A percentile compares a stretch with the other conserved stretches of the same genome.
These are phyloP conservation scores for Coleophoma crateriformis DNA, from an alignment of 2,329 filamentous ascomycete genomes.

Conservation along the genomic window DNA sequence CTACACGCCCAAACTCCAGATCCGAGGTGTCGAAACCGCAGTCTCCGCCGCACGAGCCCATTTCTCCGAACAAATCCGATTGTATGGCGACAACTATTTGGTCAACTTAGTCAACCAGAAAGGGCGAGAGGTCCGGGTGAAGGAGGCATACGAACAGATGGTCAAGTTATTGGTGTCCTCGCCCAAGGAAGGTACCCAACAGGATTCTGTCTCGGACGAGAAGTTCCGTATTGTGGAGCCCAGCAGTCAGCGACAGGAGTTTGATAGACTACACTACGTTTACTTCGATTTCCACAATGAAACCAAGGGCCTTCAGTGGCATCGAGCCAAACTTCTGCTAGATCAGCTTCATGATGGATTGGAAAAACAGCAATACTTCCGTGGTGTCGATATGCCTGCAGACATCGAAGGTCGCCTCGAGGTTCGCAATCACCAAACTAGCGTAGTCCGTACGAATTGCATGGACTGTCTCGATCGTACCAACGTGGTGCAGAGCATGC, in stretches of 20 bases:
- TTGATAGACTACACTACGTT: slow-evolving; percentile 87
- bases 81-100: slow-evolving; percentile 95
- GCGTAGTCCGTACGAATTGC: slow-evolving; percentile 94
- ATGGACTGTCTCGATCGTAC: slow-evolving; percentile 99
- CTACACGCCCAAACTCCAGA: slow-evolving; percentile 86
- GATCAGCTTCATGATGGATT: slow-evolving; percentile 76
- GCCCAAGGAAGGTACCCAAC: slow-evolving; percentile 59
- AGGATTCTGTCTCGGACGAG: slow-evolving; percentile 64
- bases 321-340: slow-evolving; percentile 81
- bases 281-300: slow-evolving; percentile 99
- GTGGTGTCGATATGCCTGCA: slow-evolving; percentile 79
- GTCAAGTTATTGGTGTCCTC: slow-evolving; percentile 69
- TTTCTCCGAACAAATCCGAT: slow-evolving; percentile 85
- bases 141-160: slow-evolving; percentile 90
- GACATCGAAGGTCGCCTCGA: slow-evolving; percentile 68
- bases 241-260: slow-evolving; percentile 48
- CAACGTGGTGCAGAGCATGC: slow-evolving; percentile 96
- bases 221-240: slow-evolving; percentile 77
- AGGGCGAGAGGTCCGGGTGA: slow-evolving; percentile 82
- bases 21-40: slow-evolving; percentile 78
- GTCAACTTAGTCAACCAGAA: slow-evolving; percentile 98
- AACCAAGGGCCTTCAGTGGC: slow-evolving; percentile 91
- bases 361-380: slow-evolving; percentile 82
- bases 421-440: slow-evolving; percentile 73
- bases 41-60: slow-evolving; percentile 75